Evolutionary conservation across 352 stramenopile genomes (phyloP), one percentile per base, ranked within the genome.

Genomic region (Halophytophthora batemanensis): DNA sequence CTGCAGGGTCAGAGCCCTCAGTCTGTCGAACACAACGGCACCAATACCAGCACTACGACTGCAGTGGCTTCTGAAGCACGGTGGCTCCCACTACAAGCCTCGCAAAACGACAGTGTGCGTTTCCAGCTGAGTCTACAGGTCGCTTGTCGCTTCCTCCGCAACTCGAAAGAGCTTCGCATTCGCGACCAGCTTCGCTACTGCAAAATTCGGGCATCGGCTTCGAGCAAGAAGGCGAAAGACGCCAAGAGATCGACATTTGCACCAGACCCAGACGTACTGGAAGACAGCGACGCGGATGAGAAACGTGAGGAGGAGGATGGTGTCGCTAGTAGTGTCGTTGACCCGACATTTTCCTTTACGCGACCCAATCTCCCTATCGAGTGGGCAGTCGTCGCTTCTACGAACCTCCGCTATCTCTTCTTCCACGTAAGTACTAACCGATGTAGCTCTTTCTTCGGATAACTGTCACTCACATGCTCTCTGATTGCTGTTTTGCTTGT

Each of bases 401-500:
- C 64, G 8, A 90, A 73, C 28, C 49, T 88, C 14, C 58, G 68
- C 12, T 65, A 82, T 8, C 71, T 92, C 35, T 92, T 92, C 48
- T 74, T 87, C 22, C 61, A 82, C 36, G 74, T 84, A 56, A 29
- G 43, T 28, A 37, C 13, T 46, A 2, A 18, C 10, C 33, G 11
- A 38, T 53, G 4, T 31, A 4, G 25, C n/a, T 40, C 28, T 19
- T 23, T 35, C 11, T n/a, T 5, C 58, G 21, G 10, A 28, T 31
- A 35, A 35, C 4, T 2, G 31, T 34, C 23, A 15, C 45, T 49
- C 19, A 29, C 41, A 51, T 11, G 49, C 7, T 6, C 47, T 7
- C 2, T 2, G 17, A 12, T 31, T 29, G 2, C 28, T 1, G 19
- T 25, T 3, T 3, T 7, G 39, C 25, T 43, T 41, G 14, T 47